phyloP scores from a whole-genome alignment of 139 green algal genomes.

The Coelastrella sp. region DNA sequence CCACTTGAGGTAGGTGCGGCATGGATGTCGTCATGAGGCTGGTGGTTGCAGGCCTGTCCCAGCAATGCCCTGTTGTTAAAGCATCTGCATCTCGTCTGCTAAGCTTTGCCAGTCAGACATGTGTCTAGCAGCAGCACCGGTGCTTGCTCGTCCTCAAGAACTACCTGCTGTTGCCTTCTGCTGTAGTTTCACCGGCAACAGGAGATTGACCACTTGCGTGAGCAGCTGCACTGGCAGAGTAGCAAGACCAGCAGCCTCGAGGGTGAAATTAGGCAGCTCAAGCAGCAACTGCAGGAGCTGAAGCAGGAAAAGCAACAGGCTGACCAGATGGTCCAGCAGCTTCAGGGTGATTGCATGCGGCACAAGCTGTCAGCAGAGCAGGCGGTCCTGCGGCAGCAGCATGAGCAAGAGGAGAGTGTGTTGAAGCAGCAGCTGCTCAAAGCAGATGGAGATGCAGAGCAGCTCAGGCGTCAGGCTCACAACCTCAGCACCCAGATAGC shows the following conservation, averaged over 20 bases:
- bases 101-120: too few relatives aligned
- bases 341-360: not conserved
- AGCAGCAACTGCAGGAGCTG: not conserved
- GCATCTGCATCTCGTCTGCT: too few relatives aligned
- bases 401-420: not conserved
- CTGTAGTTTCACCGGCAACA: constrained; percentile 11
- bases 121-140: too few relatives aligned
- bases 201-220: constrained; percentile 19
- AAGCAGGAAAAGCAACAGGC: constrained; percentile 12
- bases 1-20: not conserved
- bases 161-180: not conserved
- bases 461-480: not conserved
- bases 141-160: not conserved
- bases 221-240: constrained; percentile 29
- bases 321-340: not conserved
- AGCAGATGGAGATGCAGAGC: not conserved
- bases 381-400: not conserved
- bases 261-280: not conserved
- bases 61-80: too few relatives aligned
- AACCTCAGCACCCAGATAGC: not conserved
- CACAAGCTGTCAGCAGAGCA: constrained; percentile 6
- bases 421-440: not conserved
- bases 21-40: too few relatives aligned
- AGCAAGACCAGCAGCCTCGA: constrained; percentile 8
- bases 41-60: too few relatives aligned